phyloP scores from a whole-genome alignment of 169 alveolate species.

The Toxoplasma gondii region DNA sequence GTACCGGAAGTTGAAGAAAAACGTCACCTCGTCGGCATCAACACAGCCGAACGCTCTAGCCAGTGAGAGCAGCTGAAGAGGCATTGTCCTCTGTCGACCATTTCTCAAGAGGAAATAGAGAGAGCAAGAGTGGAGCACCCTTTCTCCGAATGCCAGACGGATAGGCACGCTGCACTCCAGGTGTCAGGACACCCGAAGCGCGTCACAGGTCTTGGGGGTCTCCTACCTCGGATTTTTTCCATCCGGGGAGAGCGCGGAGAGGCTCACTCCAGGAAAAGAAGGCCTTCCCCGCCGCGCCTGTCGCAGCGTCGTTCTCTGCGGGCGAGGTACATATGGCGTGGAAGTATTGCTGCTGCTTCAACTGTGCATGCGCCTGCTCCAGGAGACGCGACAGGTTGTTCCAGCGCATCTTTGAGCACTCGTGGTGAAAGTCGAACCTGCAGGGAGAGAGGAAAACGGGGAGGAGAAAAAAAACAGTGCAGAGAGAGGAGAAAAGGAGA shows the following conservation, averaged over 20 bases:
- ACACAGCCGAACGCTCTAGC: too few species aligned
- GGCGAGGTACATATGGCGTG: slow-evolving; percentile 34
- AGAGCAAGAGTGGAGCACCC: too few species aligned
- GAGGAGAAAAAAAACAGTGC: background rate
- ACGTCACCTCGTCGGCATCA: too few species aligned
- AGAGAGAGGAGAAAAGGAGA: background rate
- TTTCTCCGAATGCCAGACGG: too few species aligned
- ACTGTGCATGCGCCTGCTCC: slow-evolving; percentile 60
- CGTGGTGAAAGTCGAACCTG: slow-evolving; percentile 94
- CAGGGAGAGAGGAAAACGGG: background rate
- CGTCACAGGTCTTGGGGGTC: background rate
- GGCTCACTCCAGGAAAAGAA: background rate
- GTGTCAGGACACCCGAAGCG: too few species aligned
- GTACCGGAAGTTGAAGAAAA: too few species aligned
- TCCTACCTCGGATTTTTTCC: slow-evolving; percentile 44
- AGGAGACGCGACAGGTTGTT: slow-evolving; percentile 82
- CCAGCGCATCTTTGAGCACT: slow-evolving; percentile 90
- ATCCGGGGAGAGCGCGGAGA: slow-evolving; percentile 30
- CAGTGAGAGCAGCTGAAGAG: too few species aligned
- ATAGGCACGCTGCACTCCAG: too few species aligned
- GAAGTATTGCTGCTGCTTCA: slow-evolving; percentile 48
- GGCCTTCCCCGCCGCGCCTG: background rate
- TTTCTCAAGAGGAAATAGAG: too few species aligned
- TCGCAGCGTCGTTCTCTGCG: background rate
- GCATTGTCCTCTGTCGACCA: too few species aligned